Evolutionary conservation across 228 moss, liverwort and hornwort species (phyloP), one percentile per base, ranked within the genome.

Genomic region (Sphagnum magellanicum): DNA sequence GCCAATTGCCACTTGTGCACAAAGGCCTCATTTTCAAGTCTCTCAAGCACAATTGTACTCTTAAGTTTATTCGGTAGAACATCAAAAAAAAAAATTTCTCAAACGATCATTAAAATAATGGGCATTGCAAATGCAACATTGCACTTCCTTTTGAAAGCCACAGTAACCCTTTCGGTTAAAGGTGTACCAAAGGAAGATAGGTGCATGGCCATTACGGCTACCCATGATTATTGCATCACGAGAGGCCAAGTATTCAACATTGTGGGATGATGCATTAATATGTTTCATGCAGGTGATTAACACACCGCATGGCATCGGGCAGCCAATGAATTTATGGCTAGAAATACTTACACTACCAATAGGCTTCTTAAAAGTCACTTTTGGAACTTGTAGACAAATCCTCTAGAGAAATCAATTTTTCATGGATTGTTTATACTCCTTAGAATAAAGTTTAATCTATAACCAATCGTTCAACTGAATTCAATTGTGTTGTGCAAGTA

Each of bases 211-310:
- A 63, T 88, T 88, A 52, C 86, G 76, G 72, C 82, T 85, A 64
- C 86, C 83, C 88, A 88, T 88, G 63, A 88, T 88, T 8, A 86
- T 88, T 67, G 88, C 88, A 78, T 88, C 88, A 78, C 88, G 77
- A 52, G 86, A 88, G 70, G 85, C 85, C 73, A 88, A 61, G 65
- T 88, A 88, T 71, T 88, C 88, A 47, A 88, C 86, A 73, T 88
- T 82, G 49, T 74, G 86, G 63, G 88, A 88, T 55, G 85, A 65
- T 12, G 72, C 76, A 59, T 82, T 77, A 50, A 88, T 81, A 51
- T 88, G 85, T 74, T 85, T 81, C 86, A 79, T 76, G 69, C 88
- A 73, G 51, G 88, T 85, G 50, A 88, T 75, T 70, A 74, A 78
- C 63, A 88, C 86, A 66, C 83, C 88, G 68, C 86, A 85, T 6